A percentile compares a stretch with the other conserved stretches of the same genome.
Evolutionary conservation across 495 filamentous ascomycete genomes (phyloP).

Genomic region (Cercophora scortea): DNA sequence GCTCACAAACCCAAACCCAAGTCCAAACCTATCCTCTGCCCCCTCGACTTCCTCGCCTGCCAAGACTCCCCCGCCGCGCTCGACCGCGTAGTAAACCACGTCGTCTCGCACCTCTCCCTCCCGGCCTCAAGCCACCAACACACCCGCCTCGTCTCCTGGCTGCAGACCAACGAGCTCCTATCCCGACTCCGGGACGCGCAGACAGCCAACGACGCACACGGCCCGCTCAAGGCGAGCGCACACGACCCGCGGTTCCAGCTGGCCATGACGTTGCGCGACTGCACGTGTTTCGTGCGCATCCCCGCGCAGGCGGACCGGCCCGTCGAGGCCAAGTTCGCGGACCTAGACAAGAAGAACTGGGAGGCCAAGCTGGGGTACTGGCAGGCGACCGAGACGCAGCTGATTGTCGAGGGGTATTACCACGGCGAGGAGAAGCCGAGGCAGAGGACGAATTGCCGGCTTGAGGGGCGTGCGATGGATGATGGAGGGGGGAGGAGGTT

Average conservation of each 20-base stretch:
- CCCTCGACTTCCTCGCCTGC: slow-evolving; percentile 17
- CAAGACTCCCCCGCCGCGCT: not conserved
- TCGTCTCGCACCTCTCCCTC: not conserved
- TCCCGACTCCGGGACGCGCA: slow-evolving; percentile 45
- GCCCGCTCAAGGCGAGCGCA: slow-evolving; percentile 26
- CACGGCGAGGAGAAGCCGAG: slow-evolving; percentile 36
- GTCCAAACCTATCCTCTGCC: slow-evolving; percentile 12
- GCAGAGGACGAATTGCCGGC: slow-evolving; percentile 14
- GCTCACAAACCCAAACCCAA: not conserved
- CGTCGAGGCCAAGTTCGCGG: slow-evolving; percentile 71
- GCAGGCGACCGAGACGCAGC: slow-evolving; percentile 50
- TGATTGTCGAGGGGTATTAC: slow-evolving; percentile 74
- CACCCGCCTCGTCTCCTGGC: slow-evolving; percentile 15
- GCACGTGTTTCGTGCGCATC: slow-evolving; percentile 72
- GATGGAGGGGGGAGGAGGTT: no score
- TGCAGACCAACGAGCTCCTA: slow-evolving; percentile 27
- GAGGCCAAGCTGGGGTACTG: slow-evolving; percentile 67
- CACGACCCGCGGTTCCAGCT: slow-evolving; percentile 28
- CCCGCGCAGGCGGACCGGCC: slow-evolving; percentile 13
- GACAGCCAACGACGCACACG: slow-evolving; percentile 36
- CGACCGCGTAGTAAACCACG: not conserved
- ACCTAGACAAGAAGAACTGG: slow-evolving; percentile 81
- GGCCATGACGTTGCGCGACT: slow-evolving; percentile 87
- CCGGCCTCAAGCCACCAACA: not conserved
- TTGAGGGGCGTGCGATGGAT: not conserved